A percentile compares a stretch with the other conserved stretches of the same genome.
phyloP scores from a whole-genome alignment of 192 early-diverging fungal species.

The Haplosporangium gracile region DNA sequence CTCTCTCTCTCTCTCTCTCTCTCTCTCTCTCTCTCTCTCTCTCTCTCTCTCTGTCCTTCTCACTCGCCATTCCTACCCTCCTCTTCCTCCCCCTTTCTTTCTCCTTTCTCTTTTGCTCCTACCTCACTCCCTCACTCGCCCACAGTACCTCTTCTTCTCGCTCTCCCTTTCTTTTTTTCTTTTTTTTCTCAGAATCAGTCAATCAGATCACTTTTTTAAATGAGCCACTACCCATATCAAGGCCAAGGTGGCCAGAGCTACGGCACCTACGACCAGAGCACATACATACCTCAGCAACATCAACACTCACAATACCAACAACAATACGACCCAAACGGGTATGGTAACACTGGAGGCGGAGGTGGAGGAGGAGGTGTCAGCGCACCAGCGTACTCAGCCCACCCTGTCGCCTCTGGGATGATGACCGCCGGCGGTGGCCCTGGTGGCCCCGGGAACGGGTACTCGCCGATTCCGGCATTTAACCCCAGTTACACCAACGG shows the following conservation, averaged over 20 bases:
- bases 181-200: not conserved
- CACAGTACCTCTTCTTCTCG: not conserved
- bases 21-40: too few species aligned
- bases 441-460: not conserved
- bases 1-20: too few species aligned
- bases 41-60: not conserved
- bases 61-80: too few species aligned
- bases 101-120: not conserved
- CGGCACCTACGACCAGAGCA: constrained; percentile 12
- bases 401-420: constrained; percentile 23
- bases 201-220: not conserved
- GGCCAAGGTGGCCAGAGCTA: not conserved
- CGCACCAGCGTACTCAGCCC: constrained; percentile 30
- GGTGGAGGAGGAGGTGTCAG: not conserved
- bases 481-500: constrained; percentile 22
- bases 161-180: not conserved
- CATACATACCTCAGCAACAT: constrained; percentile 5
- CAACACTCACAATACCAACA: constrained; percentile 2
- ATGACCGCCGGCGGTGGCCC: not conserved
- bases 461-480: constrained; percentile 26
- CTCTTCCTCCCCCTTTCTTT: not conserved
- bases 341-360: not conserved
- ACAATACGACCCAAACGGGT: not conserved
- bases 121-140: not conserved
- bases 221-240: constrained; percentile 5